Conservation (phyloP, 2,329 filamentous ascomycete genomes). For the Diplodia intermedia region DNA sequence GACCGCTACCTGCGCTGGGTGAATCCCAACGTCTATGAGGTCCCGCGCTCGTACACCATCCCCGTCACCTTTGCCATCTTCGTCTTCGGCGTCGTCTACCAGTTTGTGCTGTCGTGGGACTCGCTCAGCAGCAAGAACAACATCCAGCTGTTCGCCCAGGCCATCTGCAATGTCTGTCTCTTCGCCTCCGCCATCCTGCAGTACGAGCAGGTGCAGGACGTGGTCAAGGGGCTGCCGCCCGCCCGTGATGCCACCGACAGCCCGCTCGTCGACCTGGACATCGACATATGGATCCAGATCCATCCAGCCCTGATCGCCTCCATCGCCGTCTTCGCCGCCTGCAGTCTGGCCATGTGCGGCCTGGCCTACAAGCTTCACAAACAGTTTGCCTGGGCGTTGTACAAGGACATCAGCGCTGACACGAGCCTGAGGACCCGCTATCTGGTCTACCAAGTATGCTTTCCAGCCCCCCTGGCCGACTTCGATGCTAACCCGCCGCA, state of each 20-base stretch:
- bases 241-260: conserved; percentile 2
- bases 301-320: conserved; percentile 30
- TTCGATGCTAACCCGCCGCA: conserved; percentile 6
- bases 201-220: conserved; percentile 35
- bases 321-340: conserved; percentile 25
- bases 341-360: conserved; percentile 31
- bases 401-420: conserved; percentile 36
- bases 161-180: conserved; percentile 37
- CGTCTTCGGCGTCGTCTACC: conserved; percentile 38
- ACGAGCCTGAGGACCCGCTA: conserved; percentile 34
- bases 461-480: neutral
- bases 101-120: conserved; percentile 38
- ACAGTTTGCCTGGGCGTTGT: conserved; percentile 38
- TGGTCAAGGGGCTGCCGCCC: neutral
- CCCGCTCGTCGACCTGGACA: conserved; percentile 36
- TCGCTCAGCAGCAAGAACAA: conserved; percentile 40
- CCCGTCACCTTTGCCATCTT: conserved; percentile 27
- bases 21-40: conserved; percentile 12
- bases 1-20: conserved; percentile 20
- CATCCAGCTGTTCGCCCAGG: conserved; percentile 38
- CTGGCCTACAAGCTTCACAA: conserved; percentile 34
- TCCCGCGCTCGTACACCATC: conserved; percentile 6
- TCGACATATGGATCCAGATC: conserved; percentile 33
- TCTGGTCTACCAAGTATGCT: conserved; percentile 35
- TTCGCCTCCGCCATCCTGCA: conserved; percentile 37